Conservation (phyloP, 129 eudicot genomes). For the Dittrichia graveolens region DNA sequence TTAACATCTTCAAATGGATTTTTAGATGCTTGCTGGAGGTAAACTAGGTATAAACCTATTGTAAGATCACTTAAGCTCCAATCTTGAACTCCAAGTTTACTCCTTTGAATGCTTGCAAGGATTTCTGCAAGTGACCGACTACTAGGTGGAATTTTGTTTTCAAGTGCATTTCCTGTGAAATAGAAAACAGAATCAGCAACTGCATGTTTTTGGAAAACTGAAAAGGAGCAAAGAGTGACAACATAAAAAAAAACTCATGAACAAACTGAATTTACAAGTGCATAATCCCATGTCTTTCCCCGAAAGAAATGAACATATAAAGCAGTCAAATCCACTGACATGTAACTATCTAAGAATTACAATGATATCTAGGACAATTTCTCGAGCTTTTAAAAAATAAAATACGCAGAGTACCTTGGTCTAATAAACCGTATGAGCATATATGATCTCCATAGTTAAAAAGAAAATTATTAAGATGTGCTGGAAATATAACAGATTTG, state of each 20-base stretch:
- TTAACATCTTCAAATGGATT: constrained; percentile 68
- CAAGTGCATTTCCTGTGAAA: constrained; percentile 52
- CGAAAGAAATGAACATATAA: too few relatives aligned
- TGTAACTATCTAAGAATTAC: too few relatives aligned
- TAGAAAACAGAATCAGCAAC: constrained; percentile 1
- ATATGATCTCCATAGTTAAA: too few relatives aligned
- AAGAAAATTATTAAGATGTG: not conserved
- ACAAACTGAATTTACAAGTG: too few relatives aligned
- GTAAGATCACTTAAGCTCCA: constrained; percentile 99
- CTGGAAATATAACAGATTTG: not conserved
- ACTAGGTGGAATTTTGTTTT: constrained; percentile 59
- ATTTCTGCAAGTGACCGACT: constrained; percentile 77
- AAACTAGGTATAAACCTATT: constrained; percentile 81
- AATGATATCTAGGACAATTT: too few relatives aligned
- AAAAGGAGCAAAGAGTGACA: constrained; percentile 9
- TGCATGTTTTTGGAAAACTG: constrained; percentile 1
- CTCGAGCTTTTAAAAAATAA: too few relatives aligned
- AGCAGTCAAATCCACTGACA: too few relatives aligned
- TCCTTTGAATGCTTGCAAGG: constrained; percentile 75
- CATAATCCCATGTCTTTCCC: too few relatives aligned
- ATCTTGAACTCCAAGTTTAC: constrained; percentile 83
- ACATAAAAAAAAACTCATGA: not conserved
- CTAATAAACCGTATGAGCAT: too few relatives aligned
- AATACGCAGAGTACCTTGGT: too few relatives aligned
- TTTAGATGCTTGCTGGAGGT: constrained; percentile 88